These are phyloP conservation scores for Saccharomycopsis babjevae DNA, from an alignment of 805 yeast genomes.

Conservation along the genomic window DNA sequence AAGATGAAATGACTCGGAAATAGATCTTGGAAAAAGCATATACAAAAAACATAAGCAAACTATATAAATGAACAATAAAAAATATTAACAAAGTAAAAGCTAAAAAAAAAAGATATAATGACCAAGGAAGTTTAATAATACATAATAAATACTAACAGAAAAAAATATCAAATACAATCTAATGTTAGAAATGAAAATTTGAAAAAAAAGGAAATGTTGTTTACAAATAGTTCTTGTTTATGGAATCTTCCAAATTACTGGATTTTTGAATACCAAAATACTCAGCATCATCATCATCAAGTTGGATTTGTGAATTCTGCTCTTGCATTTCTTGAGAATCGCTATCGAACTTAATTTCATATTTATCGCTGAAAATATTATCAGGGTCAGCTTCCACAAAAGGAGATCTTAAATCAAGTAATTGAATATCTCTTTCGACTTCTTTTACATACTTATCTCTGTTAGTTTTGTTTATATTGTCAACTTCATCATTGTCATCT, in stretches of 20 bases:
- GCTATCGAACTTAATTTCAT: neutral
- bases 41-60: too few relatives aligned
- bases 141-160: too few relatives aligned
- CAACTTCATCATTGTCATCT: neutral
- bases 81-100: too few relatives aligned
- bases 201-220: neutral
- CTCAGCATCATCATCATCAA: neutral
- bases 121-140: too few relatives aligned
- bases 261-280: neutral
- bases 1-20: too few relatives aligned
- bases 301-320: neutral
- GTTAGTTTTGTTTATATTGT: neutral
- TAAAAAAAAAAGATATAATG: too few relatives aligned
- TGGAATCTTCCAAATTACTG: neutral
- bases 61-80: too few relatives aligned
- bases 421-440: slow-evolving; percentile 5
- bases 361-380: slow-evolving; percentile 2
- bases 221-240: neutral
- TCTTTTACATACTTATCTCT: neutral
- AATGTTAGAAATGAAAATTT: too few relatives aligned
- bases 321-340: neutral
- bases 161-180: too few relatives aligned
- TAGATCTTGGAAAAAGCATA: too few relatives aligned
- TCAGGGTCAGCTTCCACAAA: neutral
- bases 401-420: slow-evolving; percentile 13